Evolutionary conservation across 768 basidiomycete genomes (phyloP).

Genomic region (Pulveroboletus ravenelii): DNA sequence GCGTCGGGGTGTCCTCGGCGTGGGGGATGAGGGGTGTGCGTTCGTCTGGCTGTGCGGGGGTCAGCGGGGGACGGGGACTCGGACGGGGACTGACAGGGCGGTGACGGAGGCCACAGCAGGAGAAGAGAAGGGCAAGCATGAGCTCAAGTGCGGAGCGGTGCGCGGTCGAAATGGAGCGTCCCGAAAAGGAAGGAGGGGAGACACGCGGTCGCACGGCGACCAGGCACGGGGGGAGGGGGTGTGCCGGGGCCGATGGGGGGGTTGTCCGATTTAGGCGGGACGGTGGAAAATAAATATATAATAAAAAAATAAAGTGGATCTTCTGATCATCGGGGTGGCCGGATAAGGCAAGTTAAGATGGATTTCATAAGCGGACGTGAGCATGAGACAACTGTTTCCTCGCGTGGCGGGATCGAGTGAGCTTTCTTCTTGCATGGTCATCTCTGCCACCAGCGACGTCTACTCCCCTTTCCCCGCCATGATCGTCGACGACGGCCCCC

Average conservation of each 20-base stretch:
- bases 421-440: constrained; percentile 48
- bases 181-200: constrained; percentile 3
- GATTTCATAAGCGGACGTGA: constrained; percentile 40
- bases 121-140: constrained; percentile 28
- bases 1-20: constrained; percentile 23
- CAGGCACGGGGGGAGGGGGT: constrained; percentile 30
- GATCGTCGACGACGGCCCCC: constrained; percentile 59
- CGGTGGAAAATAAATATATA: constrained; percentile 5
- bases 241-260: constrained; percentile 18
- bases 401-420: constrained; percentile 37
- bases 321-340: constrained; percentile 30
- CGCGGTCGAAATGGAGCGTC: constrained; percentile 1
- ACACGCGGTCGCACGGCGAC: constrained; percentile 19
- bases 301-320: constrained; percentile 15
- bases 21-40: constrained; percentile 28
- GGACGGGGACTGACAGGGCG: constrained; percentile 14
- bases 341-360: constrained; percentile 25
- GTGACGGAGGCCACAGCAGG: constrained; percentile 27
- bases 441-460: constrained; percentile 48
- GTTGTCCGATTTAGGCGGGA: constrained; percentile 28
- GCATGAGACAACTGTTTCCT: constrained; percentile 36
- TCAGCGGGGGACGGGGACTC: neutral
- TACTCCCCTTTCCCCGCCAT: constrained; percentile 55
- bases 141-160: neutral
- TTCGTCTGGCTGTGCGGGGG: constrained; percentile 15